Percentiles rank a stretch among this genome's conserved stretches.
Evolutionary conservation across 1,284 basidiomycete genomes (phyloP).

Genomic region (Irpex rosettiformis): DNA sequence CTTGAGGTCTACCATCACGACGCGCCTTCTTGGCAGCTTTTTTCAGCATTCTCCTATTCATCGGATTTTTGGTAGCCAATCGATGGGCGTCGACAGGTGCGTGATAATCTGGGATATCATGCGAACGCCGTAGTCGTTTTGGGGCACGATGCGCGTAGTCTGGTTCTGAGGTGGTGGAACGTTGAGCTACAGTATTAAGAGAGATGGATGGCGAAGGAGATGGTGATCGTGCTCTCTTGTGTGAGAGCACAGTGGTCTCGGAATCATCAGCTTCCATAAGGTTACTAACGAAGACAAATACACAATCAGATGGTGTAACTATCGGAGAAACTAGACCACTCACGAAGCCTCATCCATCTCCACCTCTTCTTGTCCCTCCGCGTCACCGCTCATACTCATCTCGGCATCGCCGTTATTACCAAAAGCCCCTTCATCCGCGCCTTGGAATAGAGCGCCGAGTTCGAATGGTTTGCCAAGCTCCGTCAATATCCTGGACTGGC

Average conservation of each 20-base stretch:
- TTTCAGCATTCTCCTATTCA: constrained; percentile 55
- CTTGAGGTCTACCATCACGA: constrained; percentile 35
- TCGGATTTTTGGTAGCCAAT: constrained; percentile 52
- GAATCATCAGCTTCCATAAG: constrained; percentile 7
- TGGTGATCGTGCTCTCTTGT: constrained; percentile 8
- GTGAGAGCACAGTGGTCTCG: constrained; percentile 9
- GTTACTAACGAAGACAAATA: background rate
- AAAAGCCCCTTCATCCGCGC: constrained; percentile 74
- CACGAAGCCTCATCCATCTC: constrained; percentile 53
- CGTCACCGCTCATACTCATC: constrained; percentile 34
- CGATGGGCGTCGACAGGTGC: constrained; percentile 39
- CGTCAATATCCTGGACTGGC: constrained; percentile 68
- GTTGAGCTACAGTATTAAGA: background rate
- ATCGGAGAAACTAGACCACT: constrained; percentile 19
- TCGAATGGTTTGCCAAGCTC: constrained; percentile 70
- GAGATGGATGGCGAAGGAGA: constrained; percentile 10
- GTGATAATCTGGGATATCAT: constrained; percentile 48
- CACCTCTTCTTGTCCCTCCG: constrained; percentile 25
- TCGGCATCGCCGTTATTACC: constrained; percentile 29
- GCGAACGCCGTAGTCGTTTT: constrained; percentile 54
- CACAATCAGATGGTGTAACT: background rate
- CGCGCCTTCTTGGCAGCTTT: constrained; percentile 56
- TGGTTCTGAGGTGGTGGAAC: constrained; percentile 4
- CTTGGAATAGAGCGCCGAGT: constrained; percentile 65
- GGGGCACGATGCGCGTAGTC: constrained; percentile 37